Conservation (phyloP, 2,329 filamentous ascomycete species). For the Colletotrichum sp. region DNA sequence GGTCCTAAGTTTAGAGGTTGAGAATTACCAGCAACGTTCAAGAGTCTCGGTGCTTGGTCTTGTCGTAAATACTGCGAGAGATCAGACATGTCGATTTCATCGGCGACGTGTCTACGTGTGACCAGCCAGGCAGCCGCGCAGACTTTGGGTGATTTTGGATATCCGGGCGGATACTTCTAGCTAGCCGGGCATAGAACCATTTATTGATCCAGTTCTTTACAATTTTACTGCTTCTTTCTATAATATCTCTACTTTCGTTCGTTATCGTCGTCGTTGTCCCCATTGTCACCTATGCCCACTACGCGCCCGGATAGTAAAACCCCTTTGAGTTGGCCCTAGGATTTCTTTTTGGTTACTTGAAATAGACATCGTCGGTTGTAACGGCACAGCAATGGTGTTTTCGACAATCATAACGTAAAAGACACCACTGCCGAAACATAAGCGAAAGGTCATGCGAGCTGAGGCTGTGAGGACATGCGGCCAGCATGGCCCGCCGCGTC, state of each 20-base stretch:
- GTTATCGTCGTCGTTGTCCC: neutral
- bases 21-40: neutral
- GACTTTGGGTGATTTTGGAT: neutral
- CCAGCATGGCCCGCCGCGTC: neutral
- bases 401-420: neutral
- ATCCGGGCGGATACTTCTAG: neutral
- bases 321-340: fast-evolving
- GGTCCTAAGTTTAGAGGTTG: too few species aligned
- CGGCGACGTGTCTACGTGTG: fast-evolving
- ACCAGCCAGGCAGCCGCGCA: too few species aligned
- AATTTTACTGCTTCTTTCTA: neutral
- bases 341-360: neutral
- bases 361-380: neutral
- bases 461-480: neutral
- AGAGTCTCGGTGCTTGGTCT: neutral
- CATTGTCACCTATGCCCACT: neutral
- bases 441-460: neutral
- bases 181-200: too few species aligned
- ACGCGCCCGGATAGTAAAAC: neutral
- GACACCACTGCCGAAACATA: neutral
- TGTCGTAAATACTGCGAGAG: neutral
- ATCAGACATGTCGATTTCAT: fast-evolving
- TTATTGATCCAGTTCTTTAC: fast-evolving
- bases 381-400: neutral
- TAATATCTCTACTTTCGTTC: neutral